Conservation (phyloP, 192 early-diverging fungal species). For the Dissophora ornata region DNA sequence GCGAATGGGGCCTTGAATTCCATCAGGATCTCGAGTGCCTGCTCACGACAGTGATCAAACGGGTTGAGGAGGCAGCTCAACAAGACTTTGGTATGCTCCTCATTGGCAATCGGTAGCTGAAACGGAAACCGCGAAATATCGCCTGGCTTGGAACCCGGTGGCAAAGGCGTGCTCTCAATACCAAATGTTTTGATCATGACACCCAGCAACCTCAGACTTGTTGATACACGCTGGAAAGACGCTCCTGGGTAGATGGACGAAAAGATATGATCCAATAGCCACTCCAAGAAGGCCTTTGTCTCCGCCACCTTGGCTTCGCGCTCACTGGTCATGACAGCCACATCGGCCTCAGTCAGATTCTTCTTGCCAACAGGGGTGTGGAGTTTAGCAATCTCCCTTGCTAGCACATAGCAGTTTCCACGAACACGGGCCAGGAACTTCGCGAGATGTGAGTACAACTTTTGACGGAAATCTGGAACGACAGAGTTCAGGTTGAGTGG, state of each 20-base stretch:
- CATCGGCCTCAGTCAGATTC: conserved; percentile 20
- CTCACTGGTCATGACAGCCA: conserved; percentile 15
- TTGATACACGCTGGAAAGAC: conserved; percentile 76
- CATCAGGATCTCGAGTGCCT: conserved; percentile 79
- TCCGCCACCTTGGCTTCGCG: conserved; percentile 55
- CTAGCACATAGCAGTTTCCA: conserved; percentile 59
- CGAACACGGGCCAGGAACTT: conserved; percentile 72
- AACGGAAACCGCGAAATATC: conserved; percentile 66
- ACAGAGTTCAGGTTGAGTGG: conserved; percentile 76
- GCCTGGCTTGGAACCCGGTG: conserved; percentile 56
- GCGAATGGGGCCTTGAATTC: conserved; percentile 74
- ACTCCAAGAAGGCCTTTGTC: conserved; percentile 67
- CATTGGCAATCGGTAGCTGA: conserved; percentile 58
- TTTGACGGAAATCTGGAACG: conserved; percentile 87
- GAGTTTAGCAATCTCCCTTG: conserved; percentile 45
- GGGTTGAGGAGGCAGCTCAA: conserved; percentile 71
- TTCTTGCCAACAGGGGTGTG: conserved; percentile 22
- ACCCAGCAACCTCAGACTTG: conserved; percentile 65
- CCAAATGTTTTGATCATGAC: conserved; percentile 66
- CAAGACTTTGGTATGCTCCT: conserved; percentile 64
- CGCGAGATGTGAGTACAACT: conserved; percentile 68
- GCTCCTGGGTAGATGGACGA: conserved; percentile 79
- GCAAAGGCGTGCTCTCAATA: conserved; percentile 58
- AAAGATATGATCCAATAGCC: conserved; percentile 68
- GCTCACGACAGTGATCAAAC: conserved; percentile 79